Evolutionary conservation across 108 stramenopile genomes (phyloP).

Genomic region (Aurantiochytrium sp.): DNA sequence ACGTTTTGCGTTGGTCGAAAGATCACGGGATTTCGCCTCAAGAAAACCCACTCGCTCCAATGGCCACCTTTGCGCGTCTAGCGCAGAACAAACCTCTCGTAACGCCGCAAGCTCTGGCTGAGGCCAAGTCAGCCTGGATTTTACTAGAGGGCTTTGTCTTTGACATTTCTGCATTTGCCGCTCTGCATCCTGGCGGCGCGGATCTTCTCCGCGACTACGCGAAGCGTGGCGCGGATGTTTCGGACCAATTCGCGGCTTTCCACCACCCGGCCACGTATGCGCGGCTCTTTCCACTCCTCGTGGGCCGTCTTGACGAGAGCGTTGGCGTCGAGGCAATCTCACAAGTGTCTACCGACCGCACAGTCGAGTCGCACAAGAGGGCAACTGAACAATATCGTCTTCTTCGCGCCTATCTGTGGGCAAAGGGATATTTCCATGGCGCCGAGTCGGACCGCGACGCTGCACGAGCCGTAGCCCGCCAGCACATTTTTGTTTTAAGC

Average conservation of each 20-base stretch:
- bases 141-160: constrained; percentile 15
- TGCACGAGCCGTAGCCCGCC: background rate
- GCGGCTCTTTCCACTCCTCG: background rate
- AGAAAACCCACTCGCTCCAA: background rate
- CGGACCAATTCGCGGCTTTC: constrained; percentile 1
- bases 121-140: background rate
- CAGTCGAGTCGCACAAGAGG: background rate
- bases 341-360: no score
- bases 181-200: constrained; percentile 5
- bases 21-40: background rate
- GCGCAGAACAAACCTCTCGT: background rate
- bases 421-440: background rate
- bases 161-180: background rate
- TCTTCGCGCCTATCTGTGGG: constrained; percentile 19
- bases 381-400: background rate
- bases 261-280: background rate
- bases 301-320: background rate
- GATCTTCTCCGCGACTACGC: background rate
- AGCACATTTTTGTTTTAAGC: background rate
- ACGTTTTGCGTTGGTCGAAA: background rate
- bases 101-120: background rate
- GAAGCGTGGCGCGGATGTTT: background rate
- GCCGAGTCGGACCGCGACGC: background rate
- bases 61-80: background rate
- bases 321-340: background rate